Evolutionary conservation across 1,284 basidiomycete genomes (phyloP).

Genomic region (Ustilago loliicola): DNA sequence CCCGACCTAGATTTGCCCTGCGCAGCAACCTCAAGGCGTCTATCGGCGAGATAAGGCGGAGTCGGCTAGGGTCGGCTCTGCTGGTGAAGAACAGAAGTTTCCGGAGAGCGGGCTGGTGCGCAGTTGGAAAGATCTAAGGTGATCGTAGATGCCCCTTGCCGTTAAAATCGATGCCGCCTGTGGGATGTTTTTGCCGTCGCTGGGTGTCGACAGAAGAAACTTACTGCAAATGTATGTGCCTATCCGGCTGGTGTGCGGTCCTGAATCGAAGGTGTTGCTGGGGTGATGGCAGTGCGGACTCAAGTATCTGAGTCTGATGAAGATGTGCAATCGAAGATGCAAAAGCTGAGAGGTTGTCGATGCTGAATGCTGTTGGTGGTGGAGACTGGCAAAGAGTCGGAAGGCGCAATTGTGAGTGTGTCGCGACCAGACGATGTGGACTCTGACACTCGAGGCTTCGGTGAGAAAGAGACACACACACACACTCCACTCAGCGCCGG

Average conservation of each 20-base stretch:
- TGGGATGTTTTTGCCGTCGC: background rate
- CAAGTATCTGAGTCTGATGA: slow-evolving; percentile 3
- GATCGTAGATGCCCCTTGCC: background rate
- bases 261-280: background rate
- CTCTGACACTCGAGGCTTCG: slow-evolving; percentile 11
- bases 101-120: background rate
- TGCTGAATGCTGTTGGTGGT: slow-evolving; percentile 29
- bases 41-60: too few species aligned
- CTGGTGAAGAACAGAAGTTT: background rate
- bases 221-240: slow-evolving; percentile 39
- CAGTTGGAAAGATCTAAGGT: background rate
- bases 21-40: too few species aligned
- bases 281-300: background rate
- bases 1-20: too few species aligned
- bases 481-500: slow-evolving; percentile 1
- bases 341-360: slow-evolving; percentile 9
- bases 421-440: slow-evolving; percentile 35
- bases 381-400: slow-evolving; percentile 18
- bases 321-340: slow-evolving; percentile 6
- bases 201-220: slow-evolving; percentile 16
- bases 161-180: background rate
- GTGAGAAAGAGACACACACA: slow-evolving; percentile 11
- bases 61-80: background rate
- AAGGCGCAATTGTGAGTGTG: background rate
- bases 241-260: slow-evolving; percentile 22